phyloP scores from a whole-genome alignment of 1,284 basidiomycete genomes.

The Ceratobasidium sp. region DNA sequence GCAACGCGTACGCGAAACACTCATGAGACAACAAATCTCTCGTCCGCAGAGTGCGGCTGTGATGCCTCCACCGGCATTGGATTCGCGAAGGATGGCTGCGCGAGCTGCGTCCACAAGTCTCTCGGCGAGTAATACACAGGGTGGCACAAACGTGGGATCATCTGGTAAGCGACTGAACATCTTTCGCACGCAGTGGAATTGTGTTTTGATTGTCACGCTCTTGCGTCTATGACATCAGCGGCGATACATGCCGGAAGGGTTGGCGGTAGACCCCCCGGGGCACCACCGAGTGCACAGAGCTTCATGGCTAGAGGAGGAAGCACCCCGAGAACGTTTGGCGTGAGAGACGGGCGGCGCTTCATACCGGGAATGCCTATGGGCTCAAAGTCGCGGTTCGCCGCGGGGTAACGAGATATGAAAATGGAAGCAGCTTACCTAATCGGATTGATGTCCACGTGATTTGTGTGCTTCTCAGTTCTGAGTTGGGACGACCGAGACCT shows the following conservation, averaged over 20 bases:
- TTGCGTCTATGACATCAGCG: background rate
- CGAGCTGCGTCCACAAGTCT: background rate
- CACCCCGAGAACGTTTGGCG: background rate
- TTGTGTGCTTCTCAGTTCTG: conserved; percentile 16
- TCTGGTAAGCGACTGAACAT: conserved; percentile 2
- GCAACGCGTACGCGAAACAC: background rate
- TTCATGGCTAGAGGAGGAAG: background rate
- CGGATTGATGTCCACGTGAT: conserved; percentile 23
- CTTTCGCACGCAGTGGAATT: background rate
- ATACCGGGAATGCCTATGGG: conserved; percentile 13
- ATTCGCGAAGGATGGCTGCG: background rate
- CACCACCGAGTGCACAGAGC: background rate
- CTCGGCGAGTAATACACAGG: background rate
- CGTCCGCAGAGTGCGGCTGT: background rate
- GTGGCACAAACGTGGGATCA: background rate
- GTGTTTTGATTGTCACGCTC: background rate
- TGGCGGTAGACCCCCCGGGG: background rate
- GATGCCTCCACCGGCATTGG: conserved; percentile 22
- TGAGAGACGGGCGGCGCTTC: conserved; percentile 30
- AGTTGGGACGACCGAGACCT: conserved; percentile 22
- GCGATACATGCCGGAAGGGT: background rate
- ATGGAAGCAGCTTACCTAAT: conserved; percentile 11
- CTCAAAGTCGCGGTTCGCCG: conserved; percentile 11
- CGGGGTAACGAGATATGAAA: conserved; percentile 15
- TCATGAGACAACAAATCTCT: background rate